Base-by-base conservation (phyloP, 139 green algal species). In the Microglena sp. region DNA sequence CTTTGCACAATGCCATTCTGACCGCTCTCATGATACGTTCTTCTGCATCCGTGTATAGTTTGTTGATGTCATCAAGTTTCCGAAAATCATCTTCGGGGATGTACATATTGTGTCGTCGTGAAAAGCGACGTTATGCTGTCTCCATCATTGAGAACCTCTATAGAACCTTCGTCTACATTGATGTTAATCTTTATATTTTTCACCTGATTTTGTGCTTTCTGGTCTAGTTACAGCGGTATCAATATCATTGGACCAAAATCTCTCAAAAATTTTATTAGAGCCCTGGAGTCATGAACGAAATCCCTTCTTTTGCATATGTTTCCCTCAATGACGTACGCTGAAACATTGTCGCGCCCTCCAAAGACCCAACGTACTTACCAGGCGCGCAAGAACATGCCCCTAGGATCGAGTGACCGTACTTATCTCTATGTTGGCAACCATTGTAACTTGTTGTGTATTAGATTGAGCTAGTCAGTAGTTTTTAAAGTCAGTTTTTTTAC, bases 211-310 rank as follows among this genome's bases (percentile, higher is more conserved):
- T 26, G 24, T 8, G 53, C 53, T 8, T 22, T 8, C 15, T 22
- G 53, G 15, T 60, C 53, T 7, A 1, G n/a, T n/a, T 33, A 18
- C 11, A 18, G 11, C 21, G n/a, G n/a, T 32, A 84, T 67, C 2
- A 77, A 36, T 27, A 80, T 64, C 43, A 75, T 79, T 68, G 87
- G 80, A 85, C 71, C 6, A 88, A 35, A 30, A 88, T 82, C 59
- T 88, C 82, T 28, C 85, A 77, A 36, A 87, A 84, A 33, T 87
- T 87, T 30, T 88, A 85, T 70, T 85, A 85, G 21, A 88, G 56
- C 18, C 73, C 80, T 26, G 82, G 80, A 4, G 80, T n/a, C 68
- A 55, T 77, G 84, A 3, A 50, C 63, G 33, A 86, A 30, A 2
- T 58, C 27, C 3, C 34, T 24, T 0, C 24, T 22, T 3, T 27